Conservation (phyloP, 1,284 basidiomycete genomes). For the Leccinum cinnamomeum region DNA sequence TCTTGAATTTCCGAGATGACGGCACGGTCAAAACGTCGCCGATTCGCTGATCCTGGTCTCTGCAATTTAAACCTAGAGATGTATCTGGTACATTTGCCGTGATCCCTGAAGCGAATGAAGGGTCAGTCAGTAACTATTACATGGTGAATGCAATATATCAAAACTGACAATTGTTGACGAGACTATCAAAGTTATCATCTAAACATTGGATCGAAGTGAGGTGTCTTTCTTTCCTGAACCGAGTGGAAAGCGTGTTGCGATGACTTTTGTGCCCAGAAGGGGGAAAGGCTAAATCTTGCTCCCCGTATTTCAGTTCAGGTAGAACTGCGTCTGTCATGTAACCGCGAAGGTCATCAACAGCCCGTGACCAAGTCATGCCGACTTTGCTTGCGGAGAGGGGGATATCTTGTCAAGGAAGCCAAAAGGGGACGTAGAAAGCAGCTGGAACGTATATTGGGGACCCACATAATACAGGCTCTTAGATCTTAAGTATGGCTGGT, state of each 20-base stretch:
- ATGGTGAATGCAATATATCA: not conserved
- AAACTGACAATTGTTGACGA: constrained; percentile 32
- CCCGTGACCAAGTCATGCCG: constrained; percentile 30
- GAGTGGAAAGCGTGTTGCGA: constrained; percentile 37
- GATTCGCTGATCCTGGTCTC: constrained; percentile 28
- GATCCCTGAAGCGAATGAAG: constrained; percentile 25
- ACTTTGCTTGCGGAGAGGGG: not conserved
- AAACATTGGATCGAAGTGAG: constrained; percentile 34
- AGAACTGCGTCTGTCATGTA: constrained; percentile 42
- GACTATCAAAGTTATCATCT: constrained; percentile 26
- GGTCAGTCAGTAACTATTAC: constrained; percentile 9
- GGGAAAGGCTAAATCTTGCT: constrained; percentile 31
- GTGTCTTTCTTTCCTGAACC: constrained; percentile 37
- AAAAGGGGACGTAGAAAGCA: constrained; percentile 1
- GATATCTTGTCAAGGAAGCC: not conserved
- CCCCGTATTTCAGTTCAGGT: constrained; percentile 38
- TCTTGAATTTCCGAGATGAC: constrained; percentile 33
- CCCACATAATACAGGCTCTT: constrained; percentile 11
- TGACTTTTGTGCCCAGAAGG: constrained; percentile 39
- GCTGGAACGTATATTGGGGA: not conserved
- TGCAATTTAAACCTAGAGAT: constrained; percentile 28
- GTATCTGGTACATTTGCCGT: constrained; percentile 29
- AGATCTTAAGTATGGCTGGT: constrained; percentile 18
- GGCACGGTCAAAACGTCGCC: constrained; percentile 37
- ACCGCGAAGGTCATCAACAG: constrained; percentile 38